A percentile compares a stretch with the other conserved stretches of the same genome.
These are phyloP conservation scores for Xylaria sp. DNA, from an alignment of 2,329 filamentous ascomycete genomes.

Conservation along the genomic window DNA sequence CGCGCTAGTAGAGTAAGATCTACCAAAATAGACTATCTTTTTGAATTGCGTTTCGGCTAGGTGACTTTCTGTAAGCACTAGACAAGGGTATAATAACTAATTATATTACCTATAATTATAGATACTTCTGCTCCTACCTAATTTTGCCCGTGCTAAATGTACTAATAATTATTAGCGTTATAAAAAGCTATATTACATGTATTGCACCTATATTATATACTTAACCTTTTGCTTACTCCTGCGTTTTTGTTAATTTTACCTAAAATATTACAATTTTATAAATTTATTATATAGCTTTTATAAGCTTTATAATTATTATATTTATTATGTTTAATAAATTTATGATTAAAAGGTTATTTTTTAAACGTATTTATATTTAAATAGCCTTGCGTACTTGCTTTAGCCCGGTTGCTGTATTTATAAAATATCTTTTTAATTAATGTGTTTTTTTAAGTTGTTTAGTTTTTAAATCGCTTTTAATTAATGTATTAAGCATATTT, in stretches of 20 bases:
- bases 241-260: too few species aligned
- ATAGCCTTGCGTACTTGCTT: not conserved
- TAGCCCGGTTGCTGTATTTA: not conserved
- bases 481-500: too few species aligned
- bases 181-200: conserved; percentile 4
- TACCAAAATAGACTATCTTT: too few species aligned
- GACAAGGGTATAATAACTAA: not conserved
- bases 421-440: not conserved
- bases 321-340: not conserved
- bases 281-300: too few species aligned
- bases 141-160: not conserved
- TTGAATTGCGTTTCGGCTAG: too few species aligned
- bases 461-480: too few species aligned
- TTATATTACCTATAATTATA: not conserved
- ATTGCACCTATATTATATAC: too few species aligned
- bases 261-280: too few species aligned
- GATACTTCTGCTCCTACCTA: not conserved
- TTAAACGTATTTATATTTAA: not conserved
- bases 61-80: too few species aligned
- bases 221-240: too few species aligned
- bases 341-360: not conserved
- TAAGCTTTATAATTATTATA: too few species aligned
- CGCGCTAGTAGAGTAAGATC: too few species aligned
- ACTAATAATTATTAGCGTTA: not conserved
- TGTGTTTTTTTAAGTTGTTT: not conserved